Conservation (phyloP, 768 basidiomycete species). For the Russula ochroleuca region DNA sequence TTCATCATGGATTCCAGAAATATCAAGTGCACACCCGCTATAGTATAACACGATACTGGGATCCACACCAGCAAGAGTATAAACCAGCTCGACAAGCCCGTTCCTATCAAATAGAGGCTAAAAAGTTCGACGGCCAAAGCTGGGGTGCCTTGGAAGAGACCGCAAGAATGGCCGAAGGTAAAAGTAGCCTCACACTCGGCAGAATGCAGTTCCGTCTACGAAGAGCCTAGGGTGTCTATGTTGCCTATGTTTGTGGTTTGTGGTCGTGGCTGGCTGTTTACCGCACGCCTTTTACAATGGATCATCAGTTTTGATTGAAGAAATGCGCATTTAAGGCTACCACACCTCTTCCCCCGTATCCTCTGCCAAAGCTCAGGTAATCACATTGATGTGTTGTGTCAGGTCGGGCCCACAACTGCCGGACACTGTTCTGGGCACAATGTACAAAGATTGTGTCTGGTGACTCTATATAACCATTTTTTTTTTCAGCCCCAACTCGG, state of each 20-base stretch:
- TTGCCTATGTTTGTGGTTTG: not conserved
- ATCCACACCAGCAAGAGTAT: constrained; percentile 15
- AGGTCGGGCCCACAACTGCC: not conserved
- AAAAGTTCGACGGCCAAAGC: constrained; percentile 37
- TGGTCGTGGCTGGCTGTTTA: not conserved
- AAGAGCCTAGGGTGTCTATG: constrained; percentile 6
- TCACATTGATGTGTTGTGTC: not conserved
- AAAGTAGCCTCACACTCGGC: constrained; percentile 48
- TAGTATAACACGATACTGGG: constrained; percentile 20
- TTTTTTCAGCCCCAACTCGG: not conserved
- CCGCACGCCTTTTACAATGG: not conserved
- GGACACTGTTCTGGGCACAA: not conserved
- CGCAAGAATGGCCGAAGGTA: constrained; percentile 56
- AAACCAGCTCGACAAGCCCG: constrained; percentile 25
- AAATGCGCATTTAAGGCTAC: not conserved
- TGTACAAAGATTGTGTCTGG: constrained; percentile 3
- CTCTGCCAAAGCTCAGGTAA: not conserved
- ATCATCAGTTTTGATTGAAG: not conserved
- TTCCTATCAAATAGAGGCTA: constrained; percentile 25
- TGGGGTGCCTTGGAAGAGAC: constrained; percentile 51
- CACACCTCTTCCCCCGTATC: not conserved
- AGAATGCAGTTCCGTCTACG: constrained; percentile 34
- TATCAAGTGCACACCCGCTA: constrained; percentile 17
- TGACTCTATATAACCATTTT: not conserved
- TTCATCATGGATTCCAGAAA: constrained; percentile 37